Base-by-base conservation (phyloP, 164 flowering plant species). In the Tetracentron sinense region DNA sequence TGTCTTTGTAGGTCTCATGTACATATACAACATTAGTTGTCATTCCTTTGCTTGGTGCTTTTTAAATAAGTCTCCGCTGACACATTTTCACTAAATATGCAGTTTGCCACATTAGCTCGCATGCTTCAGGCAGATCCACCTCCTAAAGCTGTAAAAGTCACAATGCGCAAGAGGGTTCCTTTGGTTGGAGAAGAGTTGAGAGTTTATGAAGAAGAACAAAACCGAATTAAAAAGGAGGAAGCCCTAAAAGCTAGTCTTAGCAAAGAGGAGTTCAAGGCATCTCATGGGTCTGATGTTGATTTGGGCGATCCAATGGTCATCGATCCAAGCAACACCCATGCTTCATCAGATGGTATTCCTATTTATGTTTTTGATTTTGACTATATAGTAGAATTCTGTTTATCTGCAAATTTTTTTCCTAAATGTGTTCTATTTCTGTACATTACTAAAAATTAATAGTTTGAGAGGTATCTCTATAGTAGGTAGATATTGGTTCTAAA, bases 61-160 rank as follows among this genome's bases (percentile, higher is more conserved):
- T 62, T 53, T 20, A 53, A n/a, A 23, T 19, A 23, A 50, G 27
- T 38, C 7, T 2, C 20, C 30, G 5, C 52, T 68, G 59, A 63
- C 35, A 35, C 12, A 56, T 49, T 67, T 69, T 22, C 26, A 54
- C 25, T 59, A 27, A 19, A 16, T 42, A 25, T 85, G 75, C 73
- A 94, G 98, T 94, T 85, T 82, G 97, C 71, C 50, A 89, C 97
- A 11, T 71, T 89, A 72, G 96, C 98, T 58, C 95, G 97, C 17
- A 86, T 86, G 88, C 98, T 94, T 79, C 98, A 94, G 78, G 86
- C 92, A 50, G 96, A 89, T 77, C 98, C 98, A 63, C 98, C 98
- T 68, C 98, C 98, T 59, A 94, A 88, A 81, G 93, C 89, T 79
- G 97, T 94, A 61, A 94, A 94, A 79, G 93, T 91, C 58, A 84